A percentile compares a stretch with the other conserved stretches of the same genome.
Conservation (phyloP, 2,329 filamentous ascomycete species). For the Cladobotryum mycophilum region DNA sequence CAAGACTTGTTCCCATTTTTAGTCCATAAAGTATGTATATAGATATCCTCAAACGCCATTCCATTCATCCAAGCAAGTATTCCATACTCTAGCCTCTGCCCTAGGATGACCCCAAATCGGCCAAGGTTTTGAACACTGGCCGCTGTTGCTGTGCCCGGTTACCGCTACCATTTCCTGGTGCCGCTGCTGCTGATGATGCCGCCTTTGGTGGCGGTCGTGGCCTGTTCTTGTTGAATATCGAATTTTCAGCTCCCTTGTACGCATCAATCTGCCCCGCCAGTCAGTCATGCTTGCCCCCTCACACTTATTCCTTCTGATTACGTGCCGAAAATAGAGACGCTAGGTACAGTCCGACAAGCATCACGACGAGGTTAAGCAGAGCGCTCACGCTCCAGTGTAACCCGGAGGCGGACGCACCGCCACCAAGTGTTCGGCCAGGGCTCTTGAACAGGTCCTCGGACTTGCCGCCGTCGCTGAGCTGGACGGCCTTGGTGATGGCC, state of each 20-base stretch:
- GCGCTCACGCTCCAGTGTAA: slow-evolving; percentile 31
- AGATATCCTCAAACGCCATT: background rate
- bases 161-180: slow-evolving; percentile 16
- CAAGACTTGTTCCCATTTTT: background rate
- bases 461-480: slow-evolving; percentile 40
- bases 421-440: slow-evolving; percentile 53
- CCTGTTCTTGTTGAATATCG: slow-evolving; percentile 50
- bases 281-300: slow-evolving; percentile 17
- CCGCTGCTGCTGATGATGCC: background rate
- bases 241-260: slow-evolving; percentile 54
- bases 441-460: slow-evolving; percentile 45
- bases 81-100: too few relatives aligned
- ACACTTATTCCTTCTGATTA: slow-evolving; percentile 17
- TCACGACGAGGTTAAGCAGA: slow-evolving; percentile 35
- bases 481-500: slow-evolving; percentile 66
- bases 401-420: slow-evolving; percentile 19
- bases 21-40: background rate
- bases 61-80: too few relatives aligned
- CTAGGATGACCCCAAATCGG: slow-evolving; percentile 37
- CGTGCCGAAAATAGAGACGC: slow-evolving; percentile 55
- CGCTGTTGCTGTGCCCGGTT: slow-evolving; percentile 27
- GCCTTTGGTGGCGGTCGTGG: slow-evolving; percentile 17
- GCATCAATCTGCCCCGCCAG: slow-evolving; percentile 46
- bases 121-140: slow-evolving; percentile 45
- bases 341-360: slow-evolving; percentile 54